phyloP scores from a whole-genome alignment of 2,329 filamentous ascomycete species.

The Alternaria arborescens region DNA sequence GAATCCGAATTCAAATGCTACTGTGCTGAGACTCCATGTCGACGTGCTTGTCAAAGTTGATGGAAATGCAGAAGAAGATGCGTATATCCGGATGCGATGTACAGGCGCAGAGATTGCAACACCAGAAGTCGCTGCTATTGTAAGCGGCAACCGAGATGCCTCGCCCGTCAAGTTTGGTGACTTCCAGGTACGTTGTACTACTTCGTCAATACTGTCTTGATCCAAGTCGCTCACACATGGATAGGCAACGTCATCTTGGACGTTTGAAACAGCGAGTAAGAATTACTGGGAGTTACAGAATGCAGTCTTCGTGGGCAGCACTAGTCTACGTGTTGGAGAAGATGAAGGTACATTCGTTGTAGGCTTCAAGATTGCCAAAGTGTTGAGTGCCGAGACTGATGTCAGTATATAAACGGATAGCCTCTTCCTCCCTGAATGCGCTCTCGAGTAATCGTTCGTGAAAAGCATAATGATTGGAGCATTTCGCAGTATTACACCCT shows the following conservation, averaged over 20 bases:
- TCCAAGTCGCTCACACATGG: background rate
- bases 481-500: background rate
- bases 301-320: constrained; percentile 12
- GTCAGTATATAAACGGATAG: constrained; percentile 1
- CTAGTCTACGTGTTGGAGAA: constrained; percentile 1
- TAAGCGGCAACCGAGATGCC: background rate
- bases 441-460: background rate
- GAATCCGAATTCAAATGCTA: background rate
- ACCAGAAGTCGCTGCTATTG: background rate
- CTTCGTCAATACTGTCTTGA: background rate
- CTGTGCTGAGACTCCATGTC: constrained; percentile 4
- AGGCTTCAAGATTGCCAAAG: constrained; percentile 10
- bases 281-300: constrained; percentile 12
- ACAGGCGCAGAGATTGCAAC: constrained; percentile 6
- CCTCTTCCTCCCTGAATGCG: background rate
- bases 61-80: background rate
- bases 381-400: background rate
- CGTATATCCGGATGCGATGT: constrained; percentile 6
- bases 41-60: constrained; percentile 1
- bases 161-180: background rate
- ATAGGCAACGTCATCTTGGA: constrained; percentile 5
- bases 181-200: background rate
- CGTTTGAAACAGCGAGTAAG: constrained; percentile 8
- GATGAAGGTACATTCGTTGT: constrained; percentile 5
- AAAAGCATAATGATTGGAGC: background rate